Evolutionary conservation across 2,329 filamentous ascomycete species (phyloP).

Genomic region (Paraconiothyrium sp.): DNA sequence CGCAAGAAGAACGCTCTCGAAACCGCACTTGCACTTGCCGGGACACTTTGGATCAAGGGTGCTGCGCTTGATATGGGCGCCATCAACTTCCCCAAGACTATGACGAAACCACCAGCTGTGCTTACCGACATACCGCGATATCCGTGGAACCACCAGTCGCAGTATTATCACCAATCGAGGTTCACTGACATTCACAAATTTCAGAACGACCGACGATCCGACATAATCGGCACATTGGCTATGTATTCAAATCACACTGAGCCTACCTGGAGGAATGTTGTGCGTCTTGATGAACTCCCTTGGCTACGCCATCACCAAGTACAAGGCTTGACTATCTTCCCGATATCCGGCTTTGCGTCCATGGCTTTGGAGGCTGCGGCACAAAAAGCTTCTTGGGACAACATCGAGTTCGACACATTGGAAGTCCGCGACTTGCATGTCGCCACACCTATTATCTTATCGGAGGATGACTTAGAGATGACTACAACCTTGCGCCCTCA

Average conservation of each 20-base stretch:
- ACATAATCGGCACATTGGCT: conserved; percentile 29
- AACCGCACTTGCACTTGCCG: conserved; percentile 29
- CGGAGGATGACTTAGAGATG: conserved; percentile 44
- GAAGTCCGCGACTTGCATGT: conserved; percentile 33
- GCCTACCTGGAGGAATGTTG: conserved; percentile 57
- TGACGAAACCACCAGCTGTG: conserved; percentile 29
- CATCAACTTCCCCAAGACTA: conserved; percentile 35
- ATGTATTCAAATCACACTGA: conserved; percentile 29
- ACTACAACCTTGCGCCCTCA: conserved; percentile 35
- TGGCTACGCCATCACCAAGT: conserved; percentile 61
- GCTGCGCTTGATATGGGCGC: conserved; percentile 29
- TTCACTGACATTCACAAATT: conserved; percentile 25
- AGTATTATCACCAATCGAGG: conserved; percentile 35
- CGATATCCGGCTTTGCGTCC: conserved; percentile 40
- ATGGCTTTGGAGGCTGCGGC: conserved; percentile 43
- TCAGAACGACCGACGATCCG: conserved; percentile 31
- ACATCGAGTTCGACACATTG: conserved; percentile 25
- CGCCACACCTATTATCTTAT: conserved; percentile 32
- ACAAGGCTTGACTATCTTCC: conserved; percentile 39
- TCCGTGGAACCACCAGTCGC: conserved; percentile 44
- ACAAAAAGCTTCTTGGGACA: conserved; percentile 20
- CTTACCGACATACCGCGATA: conserved; percentile 42
- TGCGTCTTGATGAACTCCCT: conserved; percentile 52
- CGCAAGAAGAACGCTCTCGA: conserved; percentile 35
- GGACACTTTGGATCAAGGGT: conserved; percentile 24